Base-by-base conservation (phyloP, 1,139 yeast genomes). In the Martiniozyma asiatica region DNA sequence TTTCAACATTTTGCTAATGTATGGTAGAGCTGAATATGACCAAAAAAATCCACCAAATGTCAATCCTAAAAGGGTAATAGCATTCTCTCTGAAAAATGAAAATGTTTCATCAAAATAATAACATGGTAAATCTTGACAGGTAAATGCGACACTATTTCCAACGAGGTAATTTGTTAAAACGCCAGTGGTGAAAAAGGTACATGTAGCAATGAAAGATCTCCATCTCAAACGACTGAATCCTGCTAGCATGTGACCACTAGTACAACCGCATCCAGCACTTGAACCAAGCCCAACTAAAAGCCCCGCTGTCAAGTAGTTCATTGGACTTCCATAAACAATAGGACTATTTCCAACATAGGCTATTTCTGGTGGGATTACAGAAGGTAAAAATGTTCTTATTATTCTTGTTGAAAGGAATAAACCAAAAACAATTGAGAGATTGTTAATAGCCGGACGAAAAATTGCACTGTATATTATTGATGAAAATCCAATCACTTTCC, bases 191-290 rank as follows among this genome's bases (percentile, higher is more conserved):
- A 53, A 40, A 35, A 65, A 64, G 2, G 51, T 39, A 7, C 41
- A 38, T 1, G 68, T 61, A 1, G 72, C 69, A 5, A 56, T 58
- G 6, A 65, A 31, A 10, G 67, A 60, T 34, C 71, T 48, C 31
- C 47, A 29, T 26, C 69, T 50, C 7, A 61, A 38, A 24, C 70
- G 48, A 4, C 69, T 58, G 11, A 65, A 31, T 0, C 72, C 72
- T 14, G 55, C 49, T 6, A 65, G 49, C 68, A 65, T 61, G 37
- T 65, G 72, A 6, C 72, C 72, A 0, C 69, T 63, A 2, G 72
- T 65, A 35, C 72, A 65, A 0, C 71, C 72, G 14, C 56, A 48
- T 0, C 67, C 70, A 21, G 54, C 43, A 25, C 53, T 53, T 0
- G 71, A 59, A 1, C 72, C 72, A 1, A 58, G 18, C 0, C 72